Percentiles rank a stretch among this genome's conserved stretches.
phyloP scores from a whole-genome alignment of 176 grass and related monocot genomes.

The Oryza longistaminata region DNA sequence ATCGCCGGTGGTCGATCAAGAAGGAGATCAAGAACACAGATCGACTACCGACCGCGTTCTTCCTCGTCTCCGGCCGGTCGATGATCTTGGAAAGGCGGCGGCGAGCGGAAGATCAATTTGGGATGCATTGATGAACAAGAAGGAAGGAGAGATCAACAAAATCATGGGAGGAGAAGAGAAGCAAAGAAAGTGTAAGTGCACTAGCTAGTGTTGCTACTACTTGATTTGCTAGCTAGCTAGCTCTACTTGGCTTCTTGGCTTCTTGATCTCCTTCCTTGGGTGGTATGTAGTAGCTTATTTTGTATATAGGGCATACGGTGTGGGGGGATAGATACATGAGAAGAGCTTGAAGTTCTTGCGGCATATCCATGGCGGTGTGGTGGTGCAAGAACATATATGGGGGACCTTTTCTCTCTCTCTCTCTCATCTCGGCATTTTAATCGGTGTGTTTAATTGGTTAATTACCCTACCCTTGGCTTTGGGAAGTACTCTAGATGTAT shows the following conservation, averaged over 20 bases:
- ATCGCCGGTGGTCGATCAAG: not conserved
- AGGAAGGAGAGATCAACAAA: not conserved
- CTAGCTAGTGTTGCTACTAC: slow-evolving; percentile 29
- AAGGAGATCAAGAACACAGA: not conserved
- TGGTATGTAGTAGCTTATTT: slow-evolving; percentile 35
- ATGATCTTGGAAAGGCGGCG: slow-evolving; percentile 2
- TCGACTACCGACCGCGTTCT: not conserved
- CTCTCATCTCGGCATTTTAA: slow-evolving; percentile 51
- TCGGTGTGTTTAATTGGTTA: slow-evolving; percentile 58
- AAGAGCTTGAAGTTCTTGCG: slow-evolving; percentile 28
- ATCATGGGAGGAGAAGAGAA: slow-evolving; percentile 5
- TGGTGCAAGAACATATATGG: slow-evolving; percentile 40
- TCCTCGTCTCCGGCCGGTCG: not conserved
- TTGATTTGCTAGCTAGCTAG: slow-evolving; percentile 41
- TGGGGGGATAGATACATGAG: slow-evolving; percentile 39
- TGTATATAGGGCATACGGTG: slow-evolving; percentile 63
- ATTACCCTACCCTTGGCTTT: slow-evolving; percentile 39
- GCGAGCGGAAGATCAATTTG: not conserved
- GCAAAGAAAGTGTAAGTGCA: slow-evolving; percentile 55
- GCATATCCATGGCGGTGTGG: slow-evolving; percentile 28
- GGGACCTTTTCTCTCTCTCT: slow-evolving; percentile 12
- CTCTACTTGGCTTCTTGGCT: slow-evolving; percentile 15
- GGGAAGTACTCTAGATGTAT: slow-evolving; percentile 44
- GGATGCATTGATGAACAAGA: slow-evolving; percentile 23
- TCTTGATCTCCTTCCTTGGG: slow-evolving; percentile 26